Base-by-base conservation (phyloP, 2,329 filamentous ascomycete genomes). In the Aspergillus quadricinctus region DNA sequence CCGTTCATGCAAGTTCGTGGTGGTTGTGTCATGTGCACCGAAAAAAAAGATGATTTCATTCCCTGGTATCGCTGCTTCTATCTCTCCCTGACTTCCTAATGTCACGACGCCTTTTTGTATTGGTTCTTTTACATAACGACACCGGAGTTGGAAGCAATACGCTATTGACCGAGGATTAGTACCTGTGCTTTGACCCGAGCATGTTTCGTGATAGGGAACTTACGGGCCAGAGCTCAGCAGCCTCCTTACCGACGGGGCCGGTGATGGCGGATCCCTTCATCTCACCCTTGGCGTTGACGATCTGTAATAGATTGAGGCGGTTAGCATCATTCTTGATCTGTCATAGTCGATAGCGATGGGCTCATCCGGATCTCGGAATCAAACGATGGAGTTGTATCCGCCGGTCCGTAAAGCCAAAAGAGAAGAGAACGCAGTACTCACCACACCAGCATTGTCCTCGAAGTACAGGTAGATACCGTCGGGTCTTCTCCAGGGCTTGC, bases 211-310 rank as follows among this genome's bases (percentile, higher is more conserved):
- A 43, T n/a, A 31, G 8, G 27, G 14, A 62, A 85, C 89, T 82
- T 85, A 93, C 90, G 78, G 94, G 94, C 94, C 94, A 99, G 75
- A 99, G 86, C 84, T 99, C 94, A 79, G 94, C 94, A 78, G 94
- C 94, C 84, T 99, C 94, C 89, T 99, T 99, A 80, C 93, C 94
- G 77, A 99, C 93, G 72, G 94, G 94, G 72, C 94, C 94, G 72
- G 94, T 99, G 79, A 99, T 99, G 79, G 94, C 94, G 67, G 92
- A 97, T 77, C 94, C 94, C 89, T 99, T 99, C 94, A 99, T 99
- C 85, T 99, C 94, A 83, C 94, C 94, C 90, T 99, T 99, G 81
- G 93, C 92, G 86, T 99, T 99, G 85, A 99, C 94, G 76, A 99
- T 99, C 90, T 94, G 75, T 54, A 53, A 31, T 49, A 52, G 41